Percentiles rank a stretch among this genome's conserved stretches.
phyloP scores from a whole-genome alignment of 2,329 filamentous ascomycete species.

The Fusarium sp. region DNA sequence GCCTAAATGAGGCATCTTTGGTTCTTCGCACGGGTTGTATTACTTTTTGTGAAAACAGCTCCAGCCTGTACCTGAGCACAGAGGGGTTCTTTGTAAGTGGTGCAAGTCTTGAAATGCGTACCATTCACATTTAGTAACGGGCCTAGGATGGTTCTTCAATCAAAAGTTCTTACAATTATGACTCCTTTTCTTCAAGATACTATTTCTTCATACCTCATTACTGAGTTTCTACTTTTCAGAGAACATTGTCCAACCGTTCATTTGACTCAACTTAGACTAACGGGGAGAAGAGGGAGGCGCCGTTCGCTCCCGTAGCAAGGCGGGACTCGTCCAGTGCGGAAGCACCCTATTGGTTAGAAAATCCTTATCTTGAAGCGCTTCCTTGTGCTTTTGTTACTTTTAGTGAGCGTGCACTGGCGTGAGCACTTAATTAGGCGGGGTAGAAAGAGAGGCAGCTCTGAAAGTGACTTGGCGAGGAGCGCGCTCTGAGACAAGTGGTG shows the following conservation, averaged over 20 bases:
- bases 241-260: background rate
- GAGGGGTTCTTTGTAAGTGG: background rate
- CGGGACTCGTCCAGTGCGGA: conserved; percentile 5
- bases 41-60: background rate
- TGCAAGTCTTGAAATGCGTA: background rate
- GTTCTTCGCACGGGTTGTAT: background rate
- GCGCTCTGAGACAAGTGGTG: conserved; percentile 32
- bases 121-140: background rate
- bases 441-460: conserved; percentile 33
- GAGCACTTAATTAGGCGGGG: conserved; percentile 37
- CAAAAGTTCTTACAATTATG: background rate
- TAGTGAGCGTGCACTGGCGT: conserved; percentile 40
- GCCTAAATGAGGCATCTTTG: background rate
- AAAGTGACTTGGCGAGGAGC: conserved; percentile 34
- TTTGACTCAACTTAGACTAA: conserved; percentile 15
- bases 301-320: conserved; percentile 21
- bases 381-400: conserved; percentile 32
- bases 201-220: background rate
- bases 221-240: background rate
- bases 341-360: conserved; percentile 33
- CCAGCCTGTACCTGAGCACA: background rate
- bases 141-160: background rate
- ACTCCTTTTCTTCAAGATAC: background rate
- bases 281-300: conserved; percentile 24
- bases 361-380: conserved; percentile 14